phyloP scores from a whole-genome alignment of 192 early-diverging fungal species.

The Rhizoclosmatium globosum region DNA sequence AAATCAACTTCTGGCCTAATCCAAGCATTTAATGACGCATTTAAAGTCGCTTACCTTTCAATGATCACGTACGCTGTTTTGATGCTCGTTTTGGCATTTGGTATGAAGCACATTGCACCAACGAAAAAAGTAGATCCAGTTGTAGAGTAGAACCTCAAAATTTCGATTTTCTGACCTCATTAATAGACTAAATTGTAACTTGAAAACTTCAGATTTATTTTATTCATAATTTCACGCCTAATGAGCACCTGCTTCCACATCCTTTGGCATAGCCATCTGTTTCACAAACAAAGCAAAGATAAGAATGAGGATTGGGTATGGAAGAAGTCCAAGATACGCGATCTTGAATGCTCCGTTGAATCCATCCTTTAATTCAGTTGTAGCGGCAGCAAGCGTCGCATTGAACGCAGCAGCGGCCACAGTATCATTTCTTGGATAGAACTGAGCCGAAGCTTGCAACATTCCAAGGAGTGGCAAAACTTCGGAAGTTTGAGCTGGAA shows the following conservation, averaged over 20 bases:
- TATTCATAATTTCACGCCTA: too few species aligned
- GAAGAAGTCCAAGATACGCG: constrained; percentile 36
- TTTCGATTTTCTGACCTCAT: too few species aligned
- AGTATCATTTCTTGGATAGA: not conserved
- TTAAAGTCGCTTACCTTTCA: constrained; percentile 32
- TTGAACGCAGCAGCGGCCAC: constrained; percentile 1
- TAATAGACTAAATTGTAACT: too few species aligned
- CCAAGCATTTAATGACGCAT: constrained; percentile 33
- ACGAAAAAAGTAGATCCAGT: not conserved
- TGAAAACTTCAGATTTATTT: too few species aligned
- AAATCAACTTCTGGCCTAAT: too few species aligned
- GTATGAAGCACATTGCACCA: constrained; percentile 40
- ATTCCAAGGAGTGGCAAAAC: constrained; percentile 22
- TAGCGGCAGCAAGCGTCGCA: constrained; percentile 14
- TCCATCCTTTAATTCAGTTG: constrained; percentile 26
- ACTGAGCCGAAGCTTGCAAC: not conserved
- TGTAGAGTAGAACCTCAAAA: too few species aligned
- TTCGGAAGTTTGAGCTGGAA: constrained; percentile 9
- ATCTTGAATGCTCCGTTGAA: constrained; percentile 39
- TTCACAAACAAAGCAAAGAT: constrained; percentile 47
- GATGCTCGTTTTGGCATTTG: constrained; percentile 46
- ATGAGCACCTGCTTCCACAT: not conserved
- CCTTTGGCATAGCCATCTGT: constrained; percentile 33
- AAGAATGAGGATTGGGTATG: constrained; percentile 50
- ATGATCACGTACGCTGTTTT: constrained; percentile 43